Base-by-base conservation (phyloP, 148 eudicot species). In the Vaccinium myrtillus region DNA sequence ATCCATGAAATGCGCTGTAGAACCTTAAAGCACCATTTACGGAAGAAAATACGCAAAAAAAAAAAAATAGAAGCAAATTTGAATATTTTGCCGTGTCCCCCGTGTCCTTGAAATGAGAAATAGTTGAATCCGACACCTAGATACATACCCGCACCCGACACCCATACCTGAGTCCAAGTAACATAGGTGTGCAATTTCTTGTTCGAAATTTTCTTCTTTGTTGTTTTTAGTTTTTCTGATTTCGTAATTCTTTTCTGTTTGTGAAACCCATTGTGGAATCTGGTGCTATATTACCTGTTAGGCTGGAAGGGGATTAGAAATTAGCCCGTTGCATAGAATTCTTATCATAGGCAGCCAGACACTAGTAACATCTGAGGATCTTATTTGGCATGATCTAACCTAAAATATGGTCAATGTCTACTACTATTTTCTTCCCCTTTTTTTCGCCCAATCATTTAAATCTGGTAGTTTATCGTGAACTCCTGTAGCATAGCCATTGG, bases 261-360 rank as follows among this genome's bases (percentile, higher is more conserved):
- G 43, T 25, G 46, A 55, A 55, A 16, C 81, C 81, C 19, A 55
- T 14, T 23, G 30, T 54, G 23, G 25, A 55, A 79, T 8, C 77
- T 13, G 48, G 49, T 73, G 48, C 48, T 73, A 39, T 73, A 39
- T 73, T n/a, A 73, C 80, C 16, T 11, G 36, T 2, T 43, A 21
- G 56, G 55, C 81, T 78, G 21, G 81, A 25, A 55, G 32, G 58
- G 75, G 83, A 65, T 65, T 36, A 15, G 53, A 81, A 65, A 23
- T 16, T 16, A 19, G 30, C 49, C 74, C 46, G 25, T 2, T 63
- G 36, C 43, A 19, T 16, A 30, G 32, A 39, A 23, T 78, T 15
- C n/a, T 21, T 49, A 27, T 30, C 0, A 27, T 27, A 69, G 74
- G 13, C 55, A 4, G 46, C 13, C 70, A 65, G 14, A 9, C 23